Evolutionary conservation across 23 red algal species (phyloP).

Genomic region (Gracilariopsis chorda): DNA sequence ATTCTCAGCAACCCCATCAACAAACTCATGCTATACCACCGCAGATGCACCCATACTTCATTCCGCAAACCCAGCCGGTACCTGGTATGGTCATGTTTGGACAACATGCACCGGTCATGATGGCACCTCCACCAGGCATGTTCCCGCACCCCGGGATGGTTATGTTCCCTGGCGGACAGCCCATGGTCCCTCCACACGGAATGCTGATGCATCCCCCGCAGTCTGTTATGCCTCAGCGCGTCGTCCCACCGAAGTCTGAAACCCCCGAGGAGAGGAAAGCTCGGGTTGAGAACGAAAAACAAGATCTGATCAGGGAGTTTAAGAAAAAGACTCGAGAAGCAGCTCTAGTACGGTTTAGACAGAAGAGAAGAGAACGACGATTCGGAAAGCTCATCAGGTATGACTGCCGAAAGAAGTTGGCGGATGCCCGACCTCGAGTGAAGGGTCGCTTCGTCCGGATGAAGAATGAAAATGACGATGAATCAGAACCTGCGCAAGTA

Average conservation of each 20-base stretch:
- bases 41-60: constrained; percentile 30
- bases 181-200: not conserved
- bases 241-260: constrained; percentile 29
- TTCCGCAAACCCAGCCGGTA: not conserved
- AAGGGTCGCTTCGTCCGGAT: constrained; percentile 89
- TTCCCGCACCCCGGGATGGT: constrained; percentile 50
- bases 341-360: constrained; percentile 85
- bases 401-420: constrained; percentile 81
- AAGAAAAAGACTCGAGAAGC: constrained; percentile 94
- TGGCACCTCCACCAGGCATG: constrained; percentile 34
- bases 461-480: constrained; percentile 21
- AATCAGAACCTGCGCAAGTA: constrained; percentile 30
- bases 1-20: not conserved
- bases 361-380: constrained; percentile 83
- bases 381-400: constrained; percentile 90
- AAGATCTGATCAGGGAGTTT: constrained; percentile 77
- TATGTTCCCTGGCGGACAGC: constrained; percentile 49
- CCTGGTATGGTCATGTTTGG: constrained; percentile 49
- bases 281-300: constrained; percentile 78
- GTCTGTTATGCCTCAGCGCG: not conserved
- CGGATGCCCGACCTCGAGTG: constrained; percentile 76
- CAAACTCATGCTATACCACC: too few species aligned
- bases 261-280: constrained; percentile 25
- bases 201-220: constrained; percentile 44
- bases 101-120: constrained; percentile 39